A percentile compares a stretch with the other conserved stretches of the same genome.
Conservation (phyloP, 2,329 filamentous ascomycete genomes). For the Hypoxylon sp. region DNA sequence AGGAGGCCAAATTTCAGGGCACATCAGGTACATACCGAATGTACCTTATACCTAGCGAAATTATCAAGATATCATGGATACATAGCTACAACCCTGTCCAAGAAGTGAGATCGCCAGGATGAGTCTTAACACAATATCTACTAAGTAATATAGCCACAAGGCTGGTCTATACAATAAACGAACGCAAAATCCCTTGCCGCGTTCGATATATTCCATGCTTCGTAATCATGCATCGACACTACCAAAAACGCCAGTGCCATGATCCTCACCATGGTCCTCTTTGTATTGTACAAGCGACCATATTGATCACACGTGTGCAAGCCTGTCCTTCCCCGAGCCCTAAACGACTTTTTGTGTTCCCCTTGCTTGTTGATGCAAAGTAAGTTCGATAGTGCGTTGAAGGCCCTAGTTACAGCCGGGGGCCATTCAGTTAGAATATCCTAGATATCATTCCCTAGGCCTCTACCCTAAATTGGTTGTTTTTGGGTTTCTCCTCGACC, state of each 20-base stretch:
- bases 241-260: conserved; percentile 50
- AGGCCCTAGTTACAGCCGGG: conserved; percentile 15
- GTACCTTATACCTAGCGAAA: too few species aligned
- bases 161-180: conserved; percentile 49
- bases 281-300: conserved; percentile 50
- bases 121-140: conserved; percentile 17
- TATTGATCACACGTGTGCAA: conserved; percentile 34
- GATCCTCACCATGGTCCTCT: conserved; percentile 48
- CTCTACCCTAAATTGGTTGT: conserved; percentile 45
- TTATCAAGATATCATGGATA: background rate
- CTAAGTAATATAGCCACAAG: conserved; percentile 34
- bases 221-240: conserved; percentile 48
- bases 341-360: conserved; percentile 30
- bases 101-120: conserved; percentile 18
- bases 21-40: background rate
- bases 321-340: conserved; percentile 22
- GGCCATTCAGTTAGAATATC: conserved; percentile 29
- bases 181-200: conserved; percentile 41
- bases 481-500: conserved; percentile 45
- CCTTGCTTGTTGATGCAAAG: conserved; percentile 30
- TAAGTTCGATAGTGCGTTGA: conserved; percentile 10
- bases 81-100: background rate
- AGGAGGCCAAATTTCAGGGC: background rate
- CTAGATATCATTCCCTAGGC: conserved; percentile 39
- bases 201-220: conserved; percentile 47